phyloP scores from a whole-genome alignment of 257 asterid genomes.

The Thymus quinquecostatus region DNA sequence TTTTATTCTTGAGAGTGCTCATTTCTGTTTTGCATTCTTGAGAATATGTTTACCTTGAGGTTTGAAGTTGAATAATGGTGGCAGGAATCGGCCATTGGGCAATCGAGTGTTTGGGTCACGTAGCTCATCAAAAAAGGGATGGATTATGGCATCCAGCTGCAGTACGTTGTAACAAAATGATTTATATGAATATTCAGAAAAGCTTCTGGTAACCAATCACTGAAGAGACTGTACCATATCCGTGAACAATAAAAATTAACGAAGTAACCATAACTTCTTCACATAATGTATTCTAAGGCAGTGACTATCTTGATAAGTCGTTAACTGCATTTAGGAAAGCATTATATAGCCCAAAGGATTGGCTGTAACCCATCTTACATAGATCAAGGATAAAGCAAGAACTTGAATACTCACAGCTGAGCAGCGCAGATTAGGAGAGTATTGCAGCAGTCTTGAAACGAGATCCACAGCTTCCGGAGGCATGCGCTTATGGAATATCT shows the following conservation, averaged over 20 bases:
- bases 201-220: constrained; percentile 7
- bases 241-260: neutral
- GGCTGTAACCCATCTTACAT: neutral
- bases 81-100: constrained; percentile 76
- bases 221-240: neutral
- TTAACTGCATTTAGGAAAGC: constrained; percentile 1
- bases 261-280: neutral
- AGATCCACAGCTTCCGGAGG: constrained; percentile 88
- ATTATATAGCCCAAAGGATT: neutral
- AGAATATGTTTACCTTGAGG: constrained; percentile 55
- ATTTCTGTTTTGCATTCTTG: neutral
- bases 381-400: neutral
- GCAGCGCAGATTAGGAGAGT: constrained; percentile 79
- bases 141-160: constrained; percentile 69
- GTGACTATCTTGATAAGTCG: neutral
- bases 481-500: constrained; percentile 82
- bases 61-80: constrained; percentile 80
- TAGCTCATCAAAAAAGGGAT: constrained; percentile 72
- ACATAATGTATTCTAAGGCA: constrained; percentile 5
- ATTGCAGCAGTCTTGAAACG: constrained; percentile 79
- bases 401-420: constrained; percentile 65
- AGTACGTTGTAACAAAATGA: constrained; percentile 23
- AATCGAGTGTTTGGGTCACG: constrained; percentile 64
- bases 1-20: too few species aligned
- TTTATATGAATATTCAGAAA: neutral